Evolutionary conservation across 768 basidiomycete species (phyloP), one percentile per base, ranked within the genome.

Genomic region (Lentinula sp.): DNA sequence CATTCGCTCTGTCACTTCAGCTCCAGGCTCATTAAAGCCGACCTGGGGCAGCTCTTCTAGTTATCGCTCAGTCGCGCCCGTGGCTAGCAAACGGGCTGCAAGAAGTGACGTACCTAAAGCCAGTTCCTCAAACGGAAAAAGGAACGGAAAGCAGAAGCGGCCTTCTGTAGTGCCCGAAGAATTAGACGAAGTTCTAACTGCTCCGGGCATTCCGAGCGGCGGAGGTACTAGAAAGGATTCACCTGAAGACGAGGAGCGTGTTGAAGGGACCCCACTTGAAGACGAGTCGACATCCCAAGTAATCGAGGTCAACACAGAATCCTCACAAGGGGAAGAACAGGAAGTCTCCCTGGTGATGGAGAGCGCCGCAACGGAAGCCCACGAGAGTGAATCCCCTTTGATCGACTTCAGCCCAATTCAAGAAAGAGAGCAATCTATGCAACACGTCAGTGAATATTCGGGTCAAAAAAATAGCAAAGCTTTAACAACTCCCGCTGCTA

Each of bases 101-200:
- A 32, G 23, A 56, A 56, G 6, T 6, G 40, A 43, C 28, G 23
- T 15, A 3, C 5, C 13, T 0, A 43, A 40, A 40, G 9, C 55
- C 5, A 32, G 8, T 21, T 4, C 13, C 16, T 3, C 55, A 9
- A 43, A 31, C 23, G 18, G 13, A 9, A 34, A 59, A 31, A 32
- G 3, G 16, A 32, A 21, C 16, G 37, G 4, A 49, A 57, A 59
- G 45, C 57, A 59, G 37, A 59, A 59, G 57, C 28, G 57, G 9
- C 57, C 57, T 34, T 59, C 57, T 8, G 34, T 59, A 18, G 57
- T 59, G 6, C 57, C 45, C 35, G 57, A 59, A 32, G 57, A 59
- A 40, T 32, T 46, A 23, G 43, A 42, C 18, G 58, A 52, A 32
- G 40, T 43, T 18, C 2, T 28, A 18, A 40, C 40, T 31, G 23